Conservation (phyloP, 2,329 filamentous ascomycete genomes). For the Alternaria angustiovoidea region DNA sequence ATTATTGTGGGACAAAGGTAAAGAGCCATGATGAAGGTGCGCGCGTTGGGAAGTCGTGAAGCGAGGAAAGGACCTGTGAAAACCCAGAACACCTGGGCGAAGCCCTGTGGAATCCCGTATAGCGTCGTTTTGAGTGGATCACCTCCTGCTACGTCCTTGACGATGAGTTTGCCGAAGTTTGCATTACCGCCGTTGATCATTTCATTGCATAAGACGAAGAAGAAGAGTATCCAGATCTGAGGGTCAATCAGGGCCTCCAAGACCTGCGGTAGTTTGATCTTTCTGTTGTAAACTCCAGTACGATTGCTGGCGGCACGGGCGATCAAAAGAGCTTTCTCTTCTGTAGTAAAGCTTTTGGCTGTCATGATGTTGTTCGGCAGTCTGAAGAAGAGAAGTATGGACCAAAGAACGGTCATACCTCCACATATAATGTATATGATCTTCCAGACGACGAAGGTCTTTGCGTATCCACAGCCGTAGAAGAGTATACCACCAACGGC, state of each 20-base stretch:
- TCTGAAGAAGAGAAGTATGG: conserved; percentile 50
- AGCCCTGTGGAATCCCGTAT: conserved; percentile 64
- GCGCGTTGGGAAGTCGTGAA: conserved; percentile 59
- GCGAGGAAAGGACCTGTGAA: conserved; percentile 63
- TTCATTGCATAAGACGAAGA: conserved; percentile 62
- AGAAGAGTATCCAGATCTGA: conserved; percentile 56
- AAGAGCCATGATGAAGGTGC: conserved; percentile 62
- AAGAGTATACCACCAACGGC: conserved; percentile 44
- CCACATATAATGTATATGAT: conserved; percentile 57
- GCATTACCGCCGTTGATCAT: conserved; percentile 62
- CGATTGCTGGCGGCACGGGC: conserved; percentile 49
- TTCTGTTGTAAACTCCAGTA: conserved; percentile 56
- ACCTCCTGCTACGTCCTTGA: conserved; percentile 57
- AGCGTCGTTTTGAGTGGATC: conserved; percentile 59
- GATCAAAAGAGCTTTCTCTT: conserved; percentile 57
- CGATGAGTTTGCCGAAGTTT: conserved; percentile 65
- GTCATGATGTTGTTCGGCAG: conserved; percentile 55
- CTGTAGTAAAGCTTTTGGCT: conserved; percentile 52
- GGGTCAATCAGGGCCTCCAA: conserved; percentile 57
- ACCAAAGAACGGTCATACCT: conserved; percentile 57
- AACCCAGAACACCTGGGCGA: conserved; percentile 63
- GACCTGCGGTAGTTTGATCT: conserved; percentile 60
- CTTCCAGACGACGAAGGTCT: conserved; percentile 55
- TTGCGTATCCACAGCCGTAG: conserved; percentile 54
- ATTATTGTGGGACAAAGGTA: conserved; percentile 63